phyloP scores from a whole-genome alignment of 2,329 filamentous ascomycete genomes.

The Bipolaris cookei region DNA sequence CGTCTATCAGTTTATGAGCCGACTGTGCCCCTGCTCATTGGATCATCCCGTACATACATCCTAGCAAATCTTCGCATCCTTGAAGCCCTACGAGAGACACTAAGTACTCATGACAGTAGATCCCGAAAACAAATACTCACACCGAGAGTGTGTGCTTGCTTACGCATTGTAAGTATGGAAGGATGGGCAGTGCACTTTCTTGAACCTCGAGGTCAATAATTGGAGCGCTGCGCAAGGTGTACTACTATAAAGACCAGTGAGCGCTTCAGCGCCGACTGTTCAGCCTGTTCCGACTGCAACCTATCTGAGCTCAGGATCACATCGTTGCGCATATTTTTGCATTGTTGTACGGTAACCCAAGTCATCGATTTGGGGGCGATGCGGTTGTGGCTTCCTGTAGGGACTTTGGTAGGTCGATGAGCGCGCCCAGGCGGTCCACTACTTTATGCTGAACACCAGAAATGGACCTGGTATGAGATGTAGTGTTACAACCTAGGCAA shows the following conservation, averaged over 20 bases:
- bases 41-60: slow-evolving; percentile 46
- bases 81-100: slow-evolving; percentile 58
- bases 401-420: no score
- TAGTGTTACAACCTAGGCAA: not conserved
- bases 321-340: slow-evolving; percentile 29
- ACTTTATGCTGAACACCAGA: not conserved
- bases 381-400: slow-evolving; percentile 1
- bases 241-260: slow-evolving; percentile 57
- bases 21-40: slow-evolving; percentile 10
- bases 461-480: not conserved
- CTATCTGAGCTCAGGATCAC: slow-evolving; percentile 27
- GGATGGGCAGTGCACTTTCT: slow-evolving; percentile 54
- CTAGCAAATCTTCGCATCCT: slow-evolving; percentile 44
- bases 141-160: slow-evolving; percentile 51
- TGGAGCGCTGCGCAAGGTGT: slow-evolving; percentile 59
- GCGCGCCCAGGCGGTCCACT: slow-evolving; percentile 9
- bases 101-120: slow-evolving; percentile 46
- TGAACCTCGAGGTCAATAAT: slow-evolving; percentile 57
- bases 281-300: slow-evolving; percentile 58
- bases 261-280: slow-evolving; percentile 59
- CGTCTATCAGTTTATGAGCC: not conserved
- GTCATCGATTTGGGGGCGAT: slow-evolving; percentile 36
- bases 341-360: slow-evolving; percentile 36
- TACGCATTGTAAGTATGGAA: slow-evolving; percentile 48
- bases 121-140: slow-evolving; percentile 57